Evolutionary conservation across 2,329 filamentous ascomycete species (phyloP).

Genomic region (Venturia aucupariae): DNA sequence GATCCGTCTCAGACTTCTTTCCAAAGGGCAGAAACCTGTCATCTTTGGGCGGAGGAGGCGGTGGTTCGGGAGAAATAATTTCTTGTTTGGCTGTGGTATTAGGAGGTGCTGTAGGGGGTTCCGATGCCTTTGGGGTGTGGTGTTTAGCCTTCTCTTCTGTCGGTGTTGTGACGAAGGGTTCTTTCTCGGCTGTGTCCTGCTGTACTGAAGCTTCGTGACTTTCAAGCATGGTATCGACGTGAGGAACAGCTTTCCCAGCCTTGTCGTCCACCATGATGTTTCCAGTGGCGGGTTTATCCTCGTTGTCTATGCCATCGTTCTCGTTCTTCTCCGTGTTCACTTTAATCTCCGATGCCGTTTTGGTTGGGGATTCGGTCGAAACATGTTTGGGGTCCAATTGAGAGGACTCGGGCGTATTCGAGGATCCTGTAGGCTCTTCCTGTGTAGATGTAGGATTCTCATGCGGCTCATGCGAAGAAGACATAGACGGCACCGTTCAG

Average conservation of each 20-base stretch:
- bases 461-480: constrained; percentile 9
- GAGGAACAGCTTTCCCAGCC: neutral
- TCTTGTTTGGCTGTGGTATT: neutral
- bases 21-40: constrained; percentile 43
- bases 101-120: neutral
- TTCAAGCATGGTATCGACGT: neutral
- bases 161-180: neutral
- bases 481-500: constrained; percentile 6
- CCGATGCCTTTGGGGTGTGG: neutral
- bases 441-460: neutral
- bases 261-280: neutral
- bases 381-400: constrained; percentile 5
- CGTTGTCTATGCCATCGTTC: neutral
- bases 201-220: neutral
- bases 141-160: neutral
- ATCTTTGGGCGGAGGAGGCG: constrained; percentile 42
- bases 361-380: neutral
- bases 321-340: neutral
- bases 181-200: neutral
- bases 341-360: neutral
- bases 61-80: constrained; percentile 24
- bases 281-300: too few relatives aligned
- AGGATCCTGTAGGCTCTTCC: neutral
- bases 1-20: constrained; percentile 27
- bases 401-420: neutral